Evolutionary conservation across 1,284 basidiomycete genomes (phyloP).

Genomic region (Pterulicium gracile): DNA sequence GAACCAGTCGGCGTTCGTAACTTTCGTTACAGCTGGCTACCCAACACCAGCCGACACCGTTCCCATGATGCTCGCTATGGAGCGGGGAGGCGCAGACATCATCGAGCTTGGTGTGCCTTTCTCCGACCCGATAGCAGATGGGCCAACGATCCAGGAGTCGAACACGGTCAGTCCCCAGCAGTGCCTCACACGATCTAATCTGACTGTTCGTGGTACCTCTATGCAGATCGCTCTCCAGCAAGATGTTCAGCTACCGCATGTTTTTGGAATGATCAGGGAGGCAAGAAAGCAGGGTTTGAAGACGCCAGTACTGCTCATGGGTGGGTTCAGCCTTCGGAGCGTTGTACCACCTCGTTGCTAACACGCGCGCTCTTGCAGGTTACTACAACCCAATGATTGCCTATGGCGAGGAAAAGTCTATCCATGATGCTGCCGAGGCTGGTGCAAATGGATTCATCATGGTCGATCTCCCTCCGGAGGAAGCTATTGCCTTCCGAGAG

Average conservation of each 20-base stretch:
- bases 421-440: constrained; percentile 77
- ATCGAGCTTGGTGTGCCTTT: constrained; percentile 97
- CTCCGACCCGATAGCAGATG: constrained; percentile 94
- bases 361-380: constrained; percentile 36
- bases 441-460: constrained; percentile 98
- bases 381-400: constrained; percentile 96
- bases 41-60: constrained; percentile 76
- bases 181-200: constrained; percentile 17
- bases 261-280: constrained; percentile 69
- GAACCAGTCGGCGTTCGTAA: constrained; percentile 65
- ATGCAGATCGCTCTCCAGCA: constrained; percentile 73
- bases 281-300: constrained; percentile 78
- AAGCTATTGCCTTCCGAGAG: constrained; percentile 83
- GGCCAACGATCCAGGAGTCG: constrained; percentile 83
- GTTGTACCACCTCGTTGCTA: not conserved
- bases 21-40: constrained; percentile 90
- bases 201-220: constrained; percentile 6
- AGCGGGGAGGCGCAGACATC: constrained; percentile 88
- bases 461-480: constrained; percentile 96
- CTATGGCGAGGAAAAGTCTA: constrained; percentile 91
- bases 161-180: constrained; percentile 60
- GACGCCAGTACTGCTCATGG: constrained; percentile 89
- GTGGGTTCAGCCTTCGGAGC: constrained; percentile 28
- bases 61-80: constrained; percentile 81
- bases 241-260: constrained; percentile 64